These are phyloP conservation scores for Rhodotorula glutinis DNA, from an alignment of 1,284 basidiomycete species.

Conservation along the genomic window DNA sequence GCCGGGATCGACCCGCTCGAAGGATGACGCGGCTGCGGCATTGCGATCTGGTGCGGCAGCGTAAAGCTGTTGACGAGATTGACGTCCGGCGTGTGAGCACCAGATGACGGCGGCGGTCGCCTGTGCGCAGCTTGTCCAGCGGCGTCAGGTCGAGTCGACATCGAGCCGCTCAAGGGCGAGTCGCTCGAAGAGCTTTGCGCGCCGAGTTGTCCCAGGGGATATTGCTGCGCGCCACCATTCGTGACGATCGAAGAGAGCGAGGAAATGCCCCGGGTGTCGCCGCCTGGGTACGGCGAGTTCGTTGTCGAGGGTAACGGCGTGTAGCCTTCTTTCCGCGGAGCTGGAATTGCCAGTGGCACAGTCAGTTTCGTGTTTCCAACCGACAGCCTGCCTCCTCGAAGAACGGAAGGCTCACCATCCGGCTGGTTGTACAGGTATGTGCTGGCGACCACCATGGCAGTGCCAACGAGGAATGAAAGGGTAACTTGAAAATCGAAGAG, in stretches of 20 bases:
- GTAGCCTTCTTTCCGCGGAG: neutral
- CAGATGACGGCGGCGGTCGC: constrained; percentile 14
- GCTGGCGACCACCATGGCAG: constrained; percentile 73
- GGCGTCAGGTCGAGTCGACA: neutral
- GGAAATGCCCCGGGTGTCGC: neutral
- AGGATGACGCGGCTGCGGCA: neutral
- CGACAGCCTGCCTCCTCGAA: too few relatives aligned
- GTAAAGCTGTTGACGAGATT: neutral
- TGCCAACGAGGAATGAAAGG: constrained; percentile 75
- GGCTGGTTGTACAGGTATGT: constrained; percentile 85
- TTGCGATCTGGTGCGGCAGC: neutral
- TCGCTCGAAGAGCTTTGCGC: neutral
- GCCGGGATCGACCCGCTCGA: neutral
- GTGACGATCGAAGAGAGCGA: neutral
- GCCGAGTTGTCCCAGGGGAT: neutral
- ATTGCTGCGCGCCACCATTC: neutral
- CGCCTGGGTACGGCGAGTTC: neutral
- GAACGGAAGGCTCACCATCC: constrained; percentile 22
- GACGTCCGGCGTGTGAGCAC: constrained; percentile 26
- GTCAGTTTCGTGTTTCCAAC: too few relatives aligned
- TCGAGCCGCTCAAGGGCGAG: neutral
- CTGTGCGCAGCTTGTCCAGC: neutral
- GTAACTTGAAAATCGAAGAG: constrained; percentile 87
- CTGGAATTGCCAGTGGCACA: neutral
- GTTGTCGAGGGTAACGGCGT: constrained; percentile 1